Percentiles rank a stretch among this genome's conserved stretches.
These are phyloP conservation scores for Boeremia exigua DNA, from an alignment of 2,329 filamentous ascomycete species.

Conservation along the genomic window DNA sequence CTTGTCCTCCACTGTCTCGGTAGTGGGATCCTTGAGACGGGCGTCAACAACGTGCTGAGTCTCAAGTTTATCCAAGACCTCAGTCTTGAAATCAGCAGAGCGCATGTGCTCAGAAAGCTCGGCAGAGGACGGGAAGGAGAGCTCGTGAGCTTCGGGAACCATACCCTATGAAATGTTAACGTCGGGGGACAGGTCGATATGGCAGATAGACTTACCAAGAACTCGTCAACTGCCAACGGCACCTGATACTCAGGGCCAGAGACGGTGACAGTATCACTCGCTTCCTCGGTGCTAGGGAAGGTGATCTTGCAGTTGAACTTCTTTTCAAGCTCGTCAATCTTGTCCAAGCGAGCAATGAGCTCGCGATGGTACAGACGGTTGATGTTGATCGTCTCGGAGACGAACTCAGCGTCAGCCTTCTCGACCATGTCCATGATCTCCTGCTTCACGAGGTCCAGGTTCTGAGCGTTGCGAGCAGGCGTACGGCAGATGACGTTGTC, in stretches of 20 bases:
- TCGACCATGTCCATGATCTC: constrained; percentile 99
- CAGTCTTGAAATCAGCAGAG: constrained; percentile 79
- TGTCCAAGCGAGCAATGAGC: constrained; percentile 82
- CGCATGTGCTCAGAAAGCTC: constrained; percentile 82
- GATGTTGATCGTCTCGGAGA: constrained; percentile 89
- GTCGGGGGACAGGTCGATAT: too few species aligned
- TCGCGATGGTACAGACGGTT: constrained; percentile 95
- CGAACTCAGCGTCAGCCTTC: constrained; percentile 95
- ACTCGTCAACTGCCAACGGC: constrained; percentile 93
- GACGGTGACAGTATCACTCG: constrained; percentile 93
- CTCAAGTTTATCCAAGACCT: constrained; percentile 83
- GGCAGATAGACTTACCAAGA: constrained; percentile 64
- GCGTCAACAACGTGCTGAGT: constrained; percentile 91
- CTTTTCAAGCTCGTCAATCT: constrained; percentile 95
- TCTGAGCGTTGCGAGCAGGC: constrained; percentile 94
- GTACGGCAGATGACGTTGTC: constrained; percentile 99
- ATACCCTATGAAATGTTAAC: constrained; percentile 70
- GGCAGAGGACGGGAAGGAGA: constrained; percentile 78
- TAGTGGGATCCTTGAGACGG: constrained; percentile 64
- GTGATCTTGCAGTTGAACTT: constrained; percentile 99
- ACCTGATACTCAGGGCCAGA: constrained; percentile 98
- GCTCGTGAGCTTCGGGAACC: constrained; percentile 95
- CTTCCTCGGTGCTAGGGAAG: constrained; percentile 96
- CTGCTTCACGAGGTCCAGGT: constrained; percentile 94
- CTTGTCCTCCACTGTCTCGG: constrained; percentile 49